These are phyloP conservation scores for Candida insectalens DNA, from an alignment of 805 yeast genomes.

Conservation along the genomic window DNA sequence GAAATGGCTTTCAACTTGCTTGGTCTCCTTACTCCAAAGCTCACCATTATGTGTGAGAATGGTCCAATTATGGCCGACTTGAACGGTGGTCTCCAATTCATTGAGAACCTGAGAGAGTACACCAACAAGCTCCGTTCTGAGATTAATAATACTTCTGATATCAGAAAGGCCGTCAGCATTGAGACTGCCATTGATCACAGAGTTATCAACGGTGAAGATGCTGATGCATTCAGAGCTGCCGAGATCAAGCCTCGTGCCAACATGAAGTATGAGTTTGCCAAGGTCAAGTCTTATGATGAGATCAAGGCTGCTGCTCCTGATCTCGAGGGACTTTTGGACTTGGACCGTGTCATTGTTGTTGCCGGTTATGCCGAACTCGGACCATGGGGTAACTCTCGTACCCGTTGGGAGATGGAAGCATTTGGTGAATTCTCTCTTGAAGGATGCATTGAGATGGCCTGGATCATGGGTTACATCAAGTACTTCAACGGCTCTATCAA, in stretches of 20 bases:
- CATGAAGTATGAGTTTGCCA: constrained; percentile 90
- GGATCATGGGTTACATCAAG: constrained; percentile 98
- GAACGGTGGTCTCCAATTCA: constrained; percentile 96
- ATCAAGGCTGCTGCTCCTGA: constrained; percentile 61
- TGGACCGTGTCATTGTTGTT: constrained; percentile 86
- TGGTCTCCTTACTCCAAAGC: constrained; percentile 84
- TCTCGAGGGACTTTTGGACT: constrained; percentile 83
- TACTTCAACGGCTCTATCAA: constrained; percentile 87
- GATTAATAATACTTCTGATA: constrained; percentile 72
- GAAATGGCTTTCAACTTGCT: constrained; percentile 98
- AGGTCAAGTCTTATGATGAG: constrained; percentile 65
- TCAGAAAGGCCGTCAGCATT: constrained; percentile 90
- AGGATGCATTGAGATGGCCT: constrained; percentile 98
- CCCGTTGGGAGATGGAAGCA: constrained; percentile 99
- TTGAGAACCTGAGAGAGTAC: constrained; percentile 84
- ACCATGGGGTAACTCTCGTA: constrained; percentile 99
- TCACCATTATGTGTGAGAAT: constrained; percentile 80
- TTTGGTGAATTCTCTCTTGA: constrained; percentile 89
- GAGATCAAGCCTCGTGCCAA: constrained; percentile 89
- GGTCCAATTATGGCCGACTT: constrained; percentile 96
- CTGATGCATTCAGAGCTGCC: constrained; percentile 74
- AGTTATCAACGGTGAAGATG: constrained; percentile 77
- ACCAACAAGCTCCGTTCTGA: constrained; percentile 73
- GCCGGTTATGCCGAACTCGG: constrained; percentile 99
- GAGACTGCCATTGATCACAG: constrained; percentile 85